A percentile compares a stretch with the other conserved stretches of the same genome.
Conservation (phyloP, 2,329 filamentous ascomycete species). For the Diaporthe sp. region DNA sequence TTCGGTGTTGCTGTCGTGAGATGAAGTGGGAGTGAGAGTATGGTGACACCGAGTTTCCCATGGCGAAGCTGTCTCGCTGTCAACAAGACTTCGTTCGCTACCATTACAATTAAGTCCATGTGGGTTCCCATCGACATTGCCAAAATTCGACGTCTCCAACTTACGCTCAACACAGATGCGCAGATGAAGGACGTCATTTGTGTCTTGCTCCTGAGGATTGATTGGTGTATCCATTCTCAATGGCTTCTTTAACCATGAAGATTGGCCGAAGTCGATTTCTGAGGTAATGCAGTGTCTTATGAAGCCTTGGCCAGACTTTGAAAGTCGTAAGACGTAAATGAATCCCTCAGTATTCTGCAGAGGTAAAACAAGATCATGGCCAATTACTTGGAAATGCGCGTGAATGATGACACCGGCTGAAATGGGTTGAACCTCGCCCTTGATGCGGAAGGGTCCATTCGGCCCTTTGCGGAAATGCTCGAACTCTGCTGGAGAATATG, state of each 20-base stretch:
- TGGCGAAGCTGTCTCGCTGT: neutral
- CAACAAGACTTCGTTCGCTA: neutral
- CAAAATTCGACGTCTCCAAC: neutral
- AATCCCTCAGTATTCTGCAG: neutral
- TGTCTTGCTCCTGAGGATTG: neutral
- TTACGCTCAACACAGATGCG: neutral
- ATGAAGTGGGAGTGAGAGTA: neutral
- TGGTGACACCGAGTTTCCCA: neutral
- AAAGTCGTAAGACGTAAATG: neutral
- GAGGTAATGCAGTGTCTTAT: neutral
- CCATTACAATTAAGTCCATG: neutral
- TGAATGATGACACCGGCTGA: neutral
- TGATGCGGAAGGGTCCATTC: neutral
- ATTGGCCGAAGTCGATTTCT: neutral
- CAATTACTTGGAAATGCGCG: neutral
- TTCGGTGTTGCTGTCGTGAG: neutral
- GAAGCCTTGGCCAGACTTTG: neutral
- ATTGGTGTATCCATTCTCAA: neutral
- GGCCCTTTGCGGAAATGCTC: neutral
- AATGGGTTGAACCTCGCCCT: neutral
- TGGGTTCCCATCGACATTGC: neutral
- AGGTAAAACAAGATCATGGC: neutral
- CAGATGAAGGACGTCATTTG: neutral
- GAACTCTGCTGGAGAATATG: neutral
- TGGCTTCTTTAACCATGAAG: neutral